phyloP scores from a whole-genome alignment of 2,329 filamentous ascomycete species.

The Phaeophleospora eucalypticola region DNA sequence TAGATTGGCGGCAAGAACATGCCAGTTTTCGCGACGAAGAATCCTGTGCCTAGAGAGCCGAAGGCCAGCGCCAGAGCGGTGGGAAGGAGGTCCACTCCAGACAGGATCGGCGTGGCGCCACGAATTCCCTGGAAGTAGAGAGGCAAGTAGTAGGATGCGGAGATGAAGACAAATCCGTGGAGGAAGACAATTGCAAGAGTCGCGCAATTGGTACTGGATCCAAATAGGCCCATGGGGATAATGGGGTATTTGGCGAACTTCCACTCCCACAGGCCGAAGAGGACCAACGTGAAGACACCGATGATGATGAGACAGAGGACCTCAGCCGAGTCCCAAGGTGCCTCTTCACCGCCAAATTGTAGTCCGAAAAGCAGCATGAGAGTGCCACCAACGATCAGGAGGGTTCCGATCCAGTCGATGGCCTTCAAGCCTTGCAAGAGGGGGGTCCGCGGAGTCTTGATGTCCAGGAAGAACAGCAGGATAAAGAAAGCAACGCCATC shows the following conservation, averaged over 20 bases:
- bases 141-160: slow-evolving; percentile 71
- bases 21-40: slow-evolving; percentile 45
- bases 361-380: slow-evolving; percentile 84
- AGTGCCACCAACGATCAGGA: slow-evolving; percentile 69
- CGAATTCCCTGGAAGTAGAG: slow-evolving; percentile 80
- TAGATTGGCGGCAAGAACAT: slow-evolving; percentile 52
- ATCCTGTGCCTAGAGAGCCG: slow-evolving; percentile 32
- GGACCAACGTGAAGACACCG: slow-evolving; percentile 53
- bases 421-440: slow-evolving; percentile 59
- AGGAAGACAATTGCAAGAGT: slow-evolving; percentile 64
- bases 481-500: slow-evolving; percentile 57
- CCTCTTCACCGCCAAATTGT: slow-evolving; percentile 73
- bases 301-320: slow-evolving; percentile 77
- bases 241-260: slow-evolving; percentile 71
- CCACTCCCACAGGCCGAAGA: slow-evolving; percentile 72
- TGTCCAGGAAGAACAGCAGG: slow-evolving; percentile 59
- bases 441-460: slow-evolving; percentile 64
- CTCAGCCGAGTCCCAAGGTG: slow-evolving; percentile 69
- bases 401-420: slow-evolving; percentile 62
- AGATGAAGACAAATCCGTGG: slow-evolving; percentile 75
- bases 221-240: slow-evolving; percentile 71
- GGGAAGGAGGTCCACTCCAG: slow-evolving; percentile 57
- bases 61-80: slow-evolving; percentile 33
- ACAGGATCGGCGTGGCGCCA: slow-evolving; percentile 63
- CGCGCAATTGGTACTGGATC: slow-evolving; percentile 60